Base-by-base conservation (phyloP, 257 asterid genomes). In the Solanum ahanhuiri region DNA sequence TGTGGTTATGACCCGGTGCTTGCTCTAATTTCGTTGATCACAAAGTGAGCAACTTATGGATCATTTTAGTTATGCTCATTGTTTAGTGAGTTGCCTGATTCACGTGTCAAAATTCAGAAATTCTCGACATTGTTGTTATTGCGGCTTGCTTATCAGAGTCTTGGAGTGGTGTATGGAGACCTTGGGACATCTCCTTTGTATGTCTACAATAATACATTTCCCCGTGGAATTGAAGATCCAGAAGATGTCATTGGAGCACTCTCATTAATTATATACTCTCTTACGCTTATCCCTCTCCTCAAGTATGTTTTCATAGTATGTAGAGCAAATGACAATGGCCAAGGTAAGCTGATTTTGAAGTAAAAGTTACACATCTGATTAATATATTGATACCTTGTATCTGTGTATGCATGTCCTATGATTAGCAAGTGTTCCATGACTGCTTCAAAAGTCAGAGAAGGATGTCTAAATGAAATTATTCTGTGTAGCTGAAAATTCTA, bases 161-260 rank as follows among this genome's bases (percentile, higher is more conserved):
- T 97, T 58, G 99, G 99, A 84, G 98, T 97, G 69, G 99, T 97
- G 30, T 97, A 97, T 82, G 99, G 99, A 54, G 99, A 97, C 93
- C 89, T 97, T 87, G 99, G 99, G 77, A 97, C 99, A 6, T 97
- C 99, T 88, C 99, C 99, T 0, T 91, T 97, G 87, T 97, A 97
- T 87, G 99, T 97, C 82, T 97, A 95, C 94, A 91, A 95, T 90
- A 97, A 97, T 87, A 96, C 98, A 33, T 97, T 97, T 88, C 99
- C 99, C 25, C 93, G 81, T 15, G 95, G 95, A 85, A 93, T 97
- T 86, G 88, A 91, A 1, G 95, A 96, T 70, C 86, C 97, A 0
- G 97, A 97, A 88, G 99, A 97, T 89, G 89, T 96, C 71, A 88
- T 96, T 58, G 99, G 99, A 4, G 99, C 99, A 87, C 98, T 97